Evolutionary conservation across 345 rosid species (phyloP), one percentile per base, ranked within the genome.

Genomic region (Populus deltoides): DNA sequence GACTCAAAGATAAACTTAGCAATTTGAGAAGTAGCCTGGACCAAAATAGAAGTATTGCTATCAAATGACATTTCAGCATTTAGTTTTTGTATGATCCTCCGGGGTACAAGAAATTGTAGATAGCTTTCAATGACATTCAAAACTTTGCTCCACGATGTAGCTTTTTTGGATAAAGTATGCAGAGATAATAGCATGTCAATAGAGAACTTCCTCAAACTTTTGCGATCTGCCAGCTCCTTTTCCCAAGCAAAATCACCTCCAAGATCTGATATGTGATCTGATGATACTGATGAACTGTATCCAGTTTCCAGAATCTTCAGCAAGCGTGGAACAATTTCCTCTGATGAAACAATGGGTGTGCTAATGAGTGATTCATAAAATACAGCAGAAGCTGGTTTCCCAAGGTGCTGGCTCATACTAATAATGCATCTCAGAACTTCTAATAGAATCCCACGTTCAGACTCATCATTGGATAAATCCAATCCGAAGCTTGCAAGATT

Each of bases 1-100:
- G 92, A 90, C 86, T 93, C 98, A 84, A 93, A 90, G 97, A 93
- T 96, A 71, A 82, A 83, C 87, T 86, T 90, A 20, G 89, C 92
- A 87, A 91, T 88, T 89, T 92, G 99, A 72, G 93, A 86, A 80
- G 92, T 84, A 62, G 98, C 91, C 82, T 91, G 98, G 79, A 92
- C 88, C 80, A 92, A 72, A 77, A 90, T 81, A 77, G 88, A 81
- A 72, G 86, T 76, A 65, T 79, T 80, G 69, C 87, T 81, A 83
- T 85, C 84, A 77, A 83, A 84, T 79, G 86, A 78, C 80, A 78
- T 79, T 80, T 81, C 86, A 76, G 85, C 85, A 78, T 81, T 88
- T 75, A 81, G 47, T 38, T 83, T 83, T 72, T 90, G 89, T 68
- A 80, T 77, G 72, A 78, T 81, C 80, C 92, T 96, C 81, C 75